A percentile compares a stretch with the other conserved stretches of the same genome.
These are phyloP conservation scores for Pittosporum tobira DNA, from an alignment of 129 eudicot genomes.

Conservation along the genomic window DNA sequence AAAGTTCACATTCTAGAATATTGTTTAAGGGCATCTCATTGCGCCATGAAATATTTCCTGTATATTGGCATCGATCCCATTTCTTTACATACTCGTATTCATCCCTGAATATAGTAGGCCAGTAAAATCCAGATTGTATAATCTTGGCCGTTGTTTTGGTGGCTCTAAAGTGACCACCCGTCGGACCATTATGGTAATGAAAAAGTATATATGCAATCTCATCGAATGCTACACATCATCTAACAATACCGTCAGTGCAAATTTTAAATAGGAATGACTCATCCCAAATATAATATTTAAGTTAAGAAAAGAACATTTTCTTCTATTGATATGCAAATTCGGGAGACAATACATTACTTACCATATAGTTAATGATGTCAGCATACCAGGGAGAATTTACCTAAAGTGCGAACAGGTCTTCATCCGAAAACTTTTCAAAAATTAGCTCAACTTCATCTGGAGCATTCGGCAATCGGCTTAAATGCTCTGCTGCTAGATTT, in stretches of 20 bases:
- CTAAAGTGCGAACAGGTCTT: not conserved
- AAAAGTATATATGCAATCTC: not conserved
- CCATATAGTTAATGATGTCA: not conserved
- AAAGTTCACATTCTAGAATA: too few relatives aligned
- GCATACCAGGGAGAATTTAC: slow-evolving; percentile 9
- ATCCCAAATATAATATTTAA: not conserved
- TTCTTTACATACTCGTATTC: too few relatives aligned
- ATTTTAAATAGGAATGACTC: not conserved
- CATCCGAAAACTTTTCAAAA: not conserved
- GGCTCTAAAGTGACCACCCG: slow-evolving; percentile 3
- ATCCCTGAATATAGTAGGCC: not conserved
- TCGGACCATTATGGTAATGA: not conserved
- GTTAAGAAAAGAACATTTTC: not conserved
- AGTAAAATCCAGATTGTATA: not conserved
- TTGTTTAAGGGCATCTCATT: too few relatives aligned
- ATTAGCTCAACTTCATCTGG: too few relatives aligned
- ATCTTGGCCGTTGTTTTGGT: not conserved
- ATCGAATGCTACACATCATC: not conserved
- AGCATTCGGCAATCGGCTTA: not conserved
- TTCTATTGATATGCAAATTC: not conserved
- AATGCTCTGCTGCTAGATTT: not conserved
- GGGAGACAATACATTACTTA: not conserved
- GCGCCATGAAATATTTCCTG: too few relatives aligned
- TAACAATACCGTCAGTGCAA: not conserved
- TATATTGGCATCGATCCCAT: too few relatives aligned